These are phyloP conservation scores for Huntiella abstrusa DNA, from an alignment of 2,329 filamentous ascomycete genomes.

Conservation along the genomic window DNA sequence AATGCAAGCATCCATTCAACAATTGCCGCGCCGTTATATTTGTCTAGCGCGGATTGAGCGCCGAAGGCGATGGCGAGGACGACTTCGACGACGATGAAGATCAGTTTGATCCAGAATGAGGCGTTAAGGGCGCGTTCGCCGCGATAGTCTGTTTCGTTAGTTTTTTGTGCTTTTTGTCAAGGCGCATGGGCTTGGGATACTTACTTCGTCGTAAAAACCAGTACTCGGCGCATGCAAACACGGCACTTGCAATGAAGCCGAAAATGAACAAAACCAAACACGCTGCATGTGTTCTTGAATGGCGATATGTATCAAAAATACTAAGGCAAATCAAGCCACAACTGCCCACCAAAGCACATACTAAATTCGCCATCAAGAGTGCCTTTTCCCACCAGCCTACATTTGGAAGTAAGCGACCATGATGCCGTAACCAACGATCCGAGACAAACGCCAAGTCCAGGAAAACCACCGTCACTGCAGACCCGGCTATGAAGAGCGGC, in stretches of 20 bases:
- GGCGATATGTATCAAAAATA: constrained; percentile 64
- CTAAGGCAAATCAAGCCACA: constrained; percentile 63
- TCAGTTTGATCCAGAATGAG: constrained; percentile 76
- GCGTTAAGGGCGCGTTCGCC: constrained; percentile 52
- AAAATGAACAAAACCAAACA: constrained; percentile 71
- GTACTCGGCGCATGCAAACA: constrained; percentile 84
- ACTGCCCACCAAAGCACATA: constrained; percentile 56
- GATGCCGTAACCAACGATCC: constrained; percentile 73
- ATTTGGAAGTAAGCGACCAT: constrained; percentile 61
- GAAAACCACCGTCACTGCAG: constrained; percentile 51
- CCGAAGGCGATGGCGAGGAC: constrained; percentile 56
- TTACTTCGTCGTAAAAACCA: constrained; percentile 58
- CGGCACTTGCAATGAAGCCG: constrained; percentile 68
- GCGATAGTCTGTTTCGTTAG: constrained; percentile 38
- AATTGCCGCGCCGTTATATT: constrained; percentile 45
- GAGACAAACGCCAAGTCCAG: constrained; percentile 65
- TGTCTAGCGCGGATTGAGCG: constrained; percentile 27
- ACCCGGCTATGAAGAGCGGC: constrained; percentile 61
- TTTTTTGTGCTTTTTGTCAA: too few species aligned
- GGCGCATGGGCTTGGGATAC: constrained; percentile 15
- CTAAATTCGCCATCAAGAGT: constrained; percentile 40
- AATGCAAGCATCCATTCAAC: constrained; percentile 66
- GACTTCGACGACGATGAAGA: constrained; percentile 67
- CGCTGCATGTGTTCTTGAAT: constrained; percentile 49
- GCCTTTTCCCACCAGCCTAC: constrained; percentile 41